Conservation (phyloP, 805 yeast species). For the Yarrowia sp. region DNA sequence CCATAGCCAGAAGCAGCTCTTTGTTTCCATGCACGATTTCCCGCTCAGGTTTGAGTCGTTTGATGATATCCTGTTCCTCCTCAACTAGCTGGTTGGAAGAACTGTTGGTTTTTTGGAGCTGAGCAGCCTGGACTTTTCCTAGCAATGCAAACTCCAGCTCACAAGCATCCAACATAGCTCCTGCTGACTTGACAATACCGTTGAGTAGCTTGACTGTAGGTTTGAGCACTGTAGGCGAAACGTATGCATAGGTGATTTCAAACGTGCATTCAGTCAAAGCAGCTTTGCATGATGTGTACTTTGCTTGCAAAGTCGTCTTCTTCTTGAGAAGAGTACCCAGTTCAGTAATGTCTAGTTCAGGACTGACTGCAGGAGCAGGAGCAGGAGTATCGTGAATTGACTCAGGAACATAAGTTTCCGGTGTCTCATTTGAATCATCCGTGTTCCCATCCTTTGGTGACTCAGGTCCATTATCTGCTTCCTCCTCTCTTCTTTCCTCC, state of each 20-base stretch:
- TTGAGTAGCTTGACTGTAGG: constrained; percentile 40
- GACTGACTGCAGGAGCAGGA: constrained; percentile 19
- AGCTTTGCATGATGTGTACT: constrained; percentile 41
- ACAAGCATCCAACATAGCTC: constrained; percentile 50
- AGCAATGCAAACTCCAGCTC: constrained; percentile 46
- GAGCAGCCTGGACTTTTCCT: constrained; percentile 29
- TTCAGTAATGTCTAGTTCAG: constrained; percentile 32
- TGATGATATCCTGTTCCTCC: constrained; percentile 28
- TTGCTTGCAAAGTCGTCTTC: constrained; percentile 40
- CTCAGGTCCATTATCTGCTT: neutral
- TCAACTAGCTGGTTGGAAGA: constrained; percentile 21
- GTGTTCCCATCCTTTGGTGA: neutral
- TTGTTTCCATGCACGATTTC: constrained; percentile 44
- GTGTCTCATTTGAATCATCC: constrained; percentile 9
- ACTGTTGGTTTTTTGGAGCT: neutral
- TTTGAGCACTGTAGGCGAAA: constrained; percentile 46
- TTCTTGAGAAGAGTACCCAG: constrained; percentile 40
- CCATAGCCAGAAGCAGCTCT: constrained; percentile 45
- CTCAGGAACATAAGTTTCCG: constrained; percentile 14
- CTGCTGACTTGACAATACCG: constrained; percentile 40
- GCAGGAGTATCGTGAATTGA: neutral
- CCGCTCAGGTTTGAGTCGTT: constrained; percentile 34
- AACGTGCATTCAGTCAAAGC: constrained; percentile 50
- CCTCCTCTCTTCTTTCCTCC: neutral
- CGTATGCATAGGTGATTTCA: constrained; percentile 49